Base-by-base conservation (phyloP, 2,329 filamentous ascomycete species). In the Alternaria metachromatica region DNA sequence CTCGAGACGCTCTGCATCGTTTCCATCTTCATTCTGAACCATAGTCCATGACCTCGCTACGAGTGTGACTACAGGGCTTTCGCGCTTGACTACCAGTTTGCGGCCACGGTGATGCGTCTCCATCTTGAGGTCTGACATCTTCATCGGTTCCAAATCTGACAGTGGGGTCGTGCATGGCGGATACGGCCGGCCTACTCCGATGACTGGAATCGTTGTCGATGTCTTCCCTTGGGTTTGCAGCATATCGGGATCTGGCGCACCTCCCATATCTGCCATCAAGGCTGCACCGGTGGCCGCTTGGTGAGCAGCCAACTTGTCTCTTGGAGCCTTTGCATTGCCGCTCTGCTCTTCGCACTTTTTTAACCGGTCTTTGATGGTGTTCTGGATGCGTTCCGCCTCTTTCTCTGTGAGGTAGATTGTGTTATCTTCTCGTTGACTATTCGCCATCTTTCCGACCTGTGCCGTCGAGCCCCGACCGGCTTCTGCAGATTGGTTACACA, bases 61-160 rank as follows among this genome's bases (percentile, higher is more conserved):
- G 62, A 80, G 77, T 5, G 58, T 69, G 37, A 74, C 61, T 2
- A 79, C 65, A 1, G 72, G 72, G 6, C 77, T 79, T 11, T 76
- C 61, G 11, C 75, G 67, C 60, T 79, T 76, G 11, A 83, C 54
- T 0, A 79, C 55, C 23, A 82, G 56, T 51, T 80, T 81, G 1
- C 18, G 64, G 4, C 78, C 81, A 6, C 80, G 74, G 67, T 83
- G 81, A 65, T 83, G 81, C 20, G 76, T 81, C 44, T 83, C 80
- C 26, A 82, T 69, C 12, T 45, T 57, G 6, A 84, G 73, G 18
- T 81, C 74, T 28, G 69, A 69, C 58, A 83, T 71, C 58, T 73
- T 71, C 48, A 76, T 75, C 9, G 69, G 68, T 30, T 70, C 59
- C 3, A 76, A 41, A 25, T 69, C 62, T 7, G 67, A 57, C 3